Conservation (phyloP, 2,329 filamentous ascomycete genomes). For the Alternaria burnsii region DNA sequence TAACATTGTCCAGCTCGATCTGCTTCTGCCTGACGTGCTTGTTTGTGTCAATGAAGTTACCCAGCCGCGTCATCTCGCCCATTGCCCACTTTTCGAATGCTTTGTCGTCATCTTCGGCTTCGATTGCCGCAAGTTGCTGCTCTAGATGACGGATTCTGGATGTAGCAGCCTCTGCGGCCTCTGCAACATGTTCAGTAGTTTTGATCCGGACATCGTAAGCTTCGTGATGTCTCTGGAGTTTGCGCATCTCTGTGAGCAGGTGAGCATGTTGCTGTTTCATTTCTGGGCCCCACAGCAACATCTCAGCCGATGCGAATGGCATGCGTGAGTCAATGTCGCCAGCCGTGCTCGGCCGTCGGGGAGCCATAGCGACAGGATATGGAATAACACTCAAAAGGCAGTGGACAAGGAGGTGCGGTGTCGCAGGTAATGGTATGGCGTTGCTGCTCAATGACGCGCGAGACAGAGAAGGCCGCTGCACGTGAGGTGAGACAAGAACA, state of each 20-base stretch:
- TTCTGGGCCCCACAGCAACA: constrained; percentile 53
- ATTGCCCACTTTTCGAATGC: constrained; percentile 31
- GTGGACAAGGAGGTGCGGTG: not conserved
- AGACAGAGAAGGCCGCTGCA: not conserved
- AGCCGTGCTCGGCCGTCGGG: constrained; percentile 20
- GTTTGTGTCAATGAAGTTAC: constrained; percentile 24
- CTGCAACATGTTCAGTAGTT: constrained; percentile 27
- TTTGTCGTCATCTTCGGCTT: constrained; percentile 32
- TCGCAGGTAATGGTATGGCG: not conserved
- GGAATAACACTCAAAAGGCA: not conserved
- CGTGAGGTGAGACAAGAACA: not conserved
- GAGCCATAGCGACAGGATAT: constrained; percentile 3
- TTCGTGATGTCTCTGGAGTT: constrained; percentile 41
- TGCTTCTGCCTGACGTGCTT: constrained; percentile 30
- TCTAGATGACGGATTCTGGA: constrained; percentile 25
- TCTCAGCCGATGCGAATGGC: constrained; percentile 31
- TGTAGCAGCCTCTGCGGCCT: constrained; percentile 26
- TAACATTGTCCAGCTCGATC: constrained; percentile 21
- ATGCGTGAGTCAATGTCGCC: constrained; percentile 19
- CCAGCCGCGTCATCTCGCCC: constrained; percentile 22
- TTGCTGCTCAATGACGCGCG: no score
- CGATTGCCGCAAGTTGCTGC: constrained; percentile 32
- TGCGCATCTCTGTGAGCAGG: constrained; percentile 47
- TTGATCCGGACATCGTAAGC: constrained; percentile 32
- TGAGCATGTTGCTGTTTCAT: constrained; percentile 50